Evolutionary conservation across 495 filamentous ascomycete species (phyloP).

Genomic region (Aspergillus funiculosus): DNA sequence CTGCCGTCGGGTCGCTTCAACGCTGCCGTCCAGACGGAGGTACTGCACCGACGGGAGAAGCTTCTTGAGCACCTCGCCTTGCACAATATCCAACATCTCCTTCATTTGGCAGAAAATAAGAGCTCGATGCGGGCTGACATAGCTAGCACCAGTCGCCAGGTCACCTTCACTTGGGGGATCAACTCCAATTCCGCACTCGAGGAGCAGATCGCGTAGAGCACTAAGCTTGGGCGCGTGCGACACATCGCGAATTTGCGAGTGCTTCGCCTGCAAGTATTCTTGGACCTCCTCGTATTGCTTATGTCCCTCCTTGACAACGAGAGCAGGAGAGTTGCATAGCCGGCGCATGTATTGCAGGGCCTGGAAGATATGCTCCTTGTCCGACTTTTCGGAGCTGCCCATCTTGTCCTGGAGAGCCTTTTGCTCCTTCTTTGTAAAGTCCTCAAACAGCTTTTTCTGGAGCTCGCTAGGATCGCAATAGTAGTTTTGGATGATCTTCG

Average conservation of each 20-base stretch:
- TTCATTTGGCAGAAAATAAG: slow-evolving; percentile 99
- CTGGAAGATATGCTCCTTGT: slow-evolving; percentile 98
- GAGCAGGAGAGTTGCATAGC: slow-evolving; percentile 91
- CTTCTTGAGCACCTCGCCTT: slow-evolving; percentile 79
- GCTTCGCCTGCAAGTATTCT: slow-evolving; percentile 59
- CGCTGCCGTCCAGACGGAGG: slow-evolving; percentile 83
- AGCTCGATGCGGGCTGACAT: slow-evolving; percentile 89
- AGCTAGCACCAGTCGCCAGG: slow-evolving; percentile 62
- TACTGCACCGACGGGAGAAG: slow-evolving; percentile 83
- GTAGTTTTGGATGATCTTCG: slow-evolving; percentile 98
- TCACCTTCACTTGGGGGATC: slow-evolving; percentile 49
- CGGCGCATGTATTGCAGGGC: slow-evolving; percentile 99
- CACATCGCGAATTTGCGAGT: slow-evolving; percentile 72
- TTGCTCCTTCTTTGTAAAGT: slow-evolving; percentile 89
- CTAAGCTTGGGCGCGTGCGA: slow-evolving; percentile 88
- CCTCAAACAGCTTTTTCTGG: slow-evolving; percentile 90
- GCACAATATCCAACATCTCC: slow-evolving; percentile 98
- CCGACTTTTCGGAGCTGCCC: slow-evolving; percentile 71
- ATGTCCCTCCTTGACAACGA: slow-evolving; percentile 91
- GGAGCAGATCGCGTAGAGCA: slow-evolving; percentile 79
- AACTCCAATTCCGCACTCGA: slow-evolving; percentile 92
- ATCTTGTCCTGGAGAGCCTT: slow-evolving; percentile 75
- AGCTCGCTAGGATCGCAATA: slow-evolving; percentile 97
- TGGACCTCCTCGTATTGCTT: slow-evolving; percentile 85
- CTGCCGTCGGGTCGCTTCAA: slow-evolving; percentile 84